Conservation (phyloP, 176 grass and related monocot species). For the Oryza brachyantha region DNA sequence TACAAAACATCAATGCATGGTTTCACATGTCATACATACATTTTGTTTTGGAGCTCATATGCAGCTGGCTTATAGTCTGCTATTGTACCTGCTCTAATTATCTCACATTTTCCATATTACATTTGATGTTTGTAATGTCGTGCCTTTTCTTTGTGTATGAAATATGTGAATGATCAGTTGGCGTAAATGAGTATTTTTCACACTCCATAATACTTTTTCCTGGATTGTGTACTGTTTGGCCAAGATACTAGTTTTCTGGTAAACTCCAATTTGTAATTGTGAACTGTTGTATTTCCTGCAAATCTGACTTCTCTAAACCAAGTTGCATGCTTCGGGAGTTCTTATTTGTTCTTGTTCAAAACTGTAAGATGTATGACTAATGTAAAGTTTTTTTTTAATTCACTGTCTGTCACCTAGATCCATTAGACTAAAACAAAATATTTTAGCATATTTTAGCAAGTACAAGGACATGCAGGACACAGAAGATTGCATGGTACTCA, state of each 20-base stretch:
- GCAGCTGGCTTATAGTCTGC: too few relatives aligned
- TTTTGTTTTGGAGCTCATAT: too few relatives aligned
- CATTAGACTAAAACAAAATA: neutral
- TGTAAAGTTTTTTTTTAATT: conserved; percentile 15
- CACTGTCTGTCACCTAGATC: conserved; percentile 15
- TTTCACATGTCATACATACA: too few relatives aligned
- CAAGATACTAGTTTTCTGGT: neutral
- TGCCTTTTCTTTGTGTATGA: neutral
- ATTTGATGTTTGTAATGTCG: neutral
- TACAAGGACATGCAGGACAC: neutral
- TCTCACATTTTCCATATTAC: neutral
- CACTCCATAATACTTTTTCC: neutral
- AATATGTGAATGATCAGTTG: neutral
- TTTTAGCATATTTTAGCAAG: neutral
- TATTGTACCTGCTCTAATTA: too few relatives aligned
- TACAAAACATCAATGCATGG: too few relatives aligned
- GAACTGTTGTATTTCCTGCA: neutral
- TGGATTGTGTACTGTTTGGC: neutral
- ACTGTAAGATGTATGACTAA: conserved; percentile 7
- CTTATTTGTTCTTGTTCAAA: conserved; percentile 14
- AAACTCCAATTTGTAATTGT: neutral
- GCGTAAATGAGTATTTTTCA: neutral
- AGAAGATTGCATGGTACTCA: neutral
- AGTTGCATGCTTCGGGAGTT: conserved; percentile 12
- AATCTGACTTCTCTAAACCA: conserved; percentile 28